Evolutionary conservation across 169 alveolate species (phyloP).

Genomic region (Amoebophrya sp.): DNA sequence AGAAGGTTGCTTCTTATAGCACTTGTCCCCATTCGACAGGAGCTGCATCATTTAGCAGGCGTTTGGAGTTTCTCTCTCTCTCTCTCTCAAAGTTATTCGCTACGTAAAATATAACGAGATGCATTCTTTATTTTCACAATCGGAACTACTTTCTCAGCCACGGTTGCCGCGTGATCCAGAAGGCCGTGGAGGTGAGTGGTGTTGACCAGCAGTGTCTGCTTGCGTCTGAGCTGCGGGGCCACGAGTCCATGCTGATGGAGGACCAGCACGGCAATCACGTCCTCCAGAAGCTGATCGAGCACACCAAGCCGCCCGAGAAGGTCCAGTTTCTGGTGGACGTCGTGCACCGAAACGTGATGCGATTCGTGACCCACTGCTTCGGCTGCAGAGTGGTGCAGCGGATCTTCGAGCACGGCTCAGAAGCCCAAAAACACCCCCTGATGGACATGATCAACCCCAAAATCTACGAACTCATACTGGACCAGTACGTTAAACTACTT

Average conservation of each 20-base stretch:
- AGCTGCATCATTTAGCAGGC: too few species aligned
- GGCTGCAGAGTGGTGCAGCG: constrained; percentile 66
- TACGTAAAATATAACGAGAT: not conserved
- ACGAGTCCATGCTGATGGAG: constrained; percentile 39
- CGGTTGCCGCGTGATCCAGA: constrained; percentile 63
- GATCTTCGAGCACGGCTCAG: constrained; percentile 33
- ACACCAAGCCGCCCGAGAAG: constrained; percentile 28
- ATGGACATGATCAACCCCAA: not conserved
- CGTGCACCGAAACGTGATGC: constrained; percentile 22
- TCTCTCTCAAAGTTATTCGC: too few species aligned
- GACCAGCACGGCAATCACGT: constrained; percentile 68
- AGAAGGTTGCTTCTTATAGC: too few species aligned
- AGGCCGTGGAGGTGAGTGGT: constrained; percentile 42
- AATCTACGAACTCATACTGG: not conserved
- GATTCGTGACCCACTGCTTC: constrained; percentile 45
- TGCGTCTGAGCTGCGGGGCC: constrained; percentile 40
- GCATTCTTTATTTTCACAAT: not conserved
- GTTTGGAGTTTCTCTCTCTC: too few species aligned
- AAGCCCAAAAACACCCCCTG: not conserved
- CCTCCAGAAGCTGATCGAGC: constrained; percentile 50
- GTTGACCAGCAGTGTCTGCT: constrained; percentile 34
- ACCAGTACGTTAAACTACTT: too few species aligned
- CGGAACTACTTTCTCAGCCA: constrained; percentile 17
- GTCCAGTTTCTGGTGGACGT: constrained; percentile 40
- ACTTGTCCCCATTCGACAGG: too few species aligned